Evolutionary conservation across 805 yeast genomes (phyloP).

Genomic region (Brettanomyces naardenensis): DNA sequence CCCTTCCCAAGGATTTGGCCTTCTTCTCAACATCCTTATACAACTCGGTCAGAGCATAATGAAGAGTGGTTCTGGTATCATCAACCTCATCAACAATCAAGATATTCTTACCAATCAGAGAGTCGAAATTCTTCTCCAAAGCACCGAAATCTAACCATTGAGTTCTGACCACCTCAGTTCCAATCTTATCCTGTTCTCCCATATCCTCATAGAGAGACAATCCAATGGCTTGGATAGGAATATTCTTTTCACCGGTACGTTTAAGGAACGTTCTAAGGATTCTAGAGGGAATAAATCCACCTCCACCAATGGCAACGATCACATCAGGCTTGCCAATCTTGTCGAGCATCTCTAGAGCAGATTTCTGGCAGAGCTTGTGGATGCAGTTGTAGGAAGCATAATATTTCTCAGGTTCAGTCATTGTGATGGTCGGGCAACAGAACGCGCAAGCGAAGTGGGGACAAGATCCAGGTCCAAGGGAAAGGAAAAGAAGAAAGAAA

Average conservation of each 20-base stretch:
- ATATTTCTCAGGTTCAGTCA: conserved; percentile 33
- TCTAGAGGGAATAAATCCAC: conserved; percentile 66
- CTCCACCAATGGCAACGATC: conserved; percentile 65
- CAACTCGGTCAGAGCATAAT: conserved; percentile 73
- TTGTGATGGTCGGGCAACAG: conserved; percentile 9
- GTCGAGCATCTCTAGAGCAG: conserved; percentile 24
- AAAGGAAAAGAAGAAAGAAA: too few relatives aligned
- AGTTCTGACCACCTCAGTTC: conserved; percentile 77
- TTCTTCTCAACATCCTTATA: conserved; percentile 56
- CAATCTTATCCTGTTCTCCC: conserved; percentile 45
- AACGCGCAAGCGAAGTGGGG: too few relatives aligned
- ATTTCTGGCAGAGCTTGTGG: conserved; percentile 70
- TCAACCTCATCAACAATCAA: conserved; percentile 87
- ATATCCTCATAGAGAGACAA: conserved; percentile 56
- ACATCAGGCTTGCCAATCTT: conserved; percentile 36
- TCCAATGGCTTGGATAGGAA: conserved; percentile 66
- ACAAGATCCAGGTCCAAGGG: too few relatives aligned
- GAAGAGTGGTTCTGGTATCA: conserved; percentile 85
- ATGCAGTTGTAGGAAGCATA: conserved; percentile 74
- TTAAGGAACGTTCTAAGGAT: conserved; percentile 58
- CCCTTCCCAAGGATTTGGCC: conserved; percentile 51
- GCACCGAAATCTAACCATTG: conserved; percentile 87
- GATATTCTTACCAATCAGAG: conserved; percentile 73
- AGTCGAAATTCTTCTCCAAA: conserved; percentile 58
- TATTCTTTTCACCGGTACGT: conserved; percentile 51